Evolutionary conservation across 108 stramenopile genomes (phyloP).

Genomic region (Stephanodiscus minutulus): DNA sequence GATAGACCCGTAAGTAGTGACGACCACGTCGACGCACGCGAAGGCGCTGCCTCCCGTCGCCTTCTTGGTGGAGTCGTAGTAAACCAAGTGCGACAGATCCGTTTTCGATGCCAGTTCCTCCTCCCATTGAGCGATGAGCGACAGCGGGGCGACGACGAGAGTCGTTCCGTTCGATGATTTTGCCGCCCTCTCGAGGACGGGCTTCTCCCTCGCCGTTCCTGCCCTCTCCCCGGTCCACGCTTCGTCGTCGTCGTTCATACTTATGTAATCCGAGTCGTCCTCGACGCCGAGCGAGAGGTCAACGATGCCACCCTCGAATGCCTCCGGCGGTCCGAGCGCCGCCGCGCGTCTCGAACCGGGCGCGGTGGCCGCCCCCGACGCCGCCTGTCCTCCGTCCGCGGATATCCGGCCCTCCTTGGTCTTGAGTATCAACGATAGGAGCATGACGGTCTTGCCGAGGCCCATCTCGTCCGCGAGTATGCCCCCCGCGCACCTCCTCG

Average conservation of each 20-base stretch:
- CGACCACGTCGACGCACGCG: conserved; percentile 69
- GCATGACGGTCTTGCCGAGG: conserved; percentile 82
- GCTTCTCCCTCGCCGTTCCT: conserved; percentile 1
- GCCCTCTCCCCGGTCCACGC: conserved; percentile 3
- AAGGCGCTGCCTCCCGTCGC: conserved; percentile 26
- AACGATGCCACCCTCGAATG: conserved; percentile 16
- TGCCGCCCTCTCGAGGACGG: conserved; percentile 8
- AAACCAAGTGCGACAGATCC: conserved; percentile 55
- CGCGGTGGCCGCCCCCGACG: not conserved
- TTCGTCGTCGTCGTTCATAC: conserved; percentile 14
- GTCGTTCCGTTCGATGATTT: conserved; percentile 43
- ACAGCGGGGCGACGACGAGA: conserved; percentile 81
- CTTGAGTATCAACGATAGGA: conserved; percentile 66
- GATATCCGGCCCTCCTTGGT: conserved; percentile 31
- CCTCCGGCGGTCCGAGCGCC: not conserved
- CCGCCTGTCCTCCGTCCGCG: not conserved
- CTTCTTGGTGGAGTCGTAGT: conserved; percentile 57
- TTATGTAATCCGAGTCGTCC: conserved; percentile 11
- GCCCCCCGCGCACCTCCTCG: conserved; percentile 74
- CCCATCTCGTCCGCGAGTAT: conserved; percentile 80
- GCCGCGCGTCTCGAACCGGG: not conserved
- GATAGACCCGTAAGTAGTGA: conserved; percentile 74
- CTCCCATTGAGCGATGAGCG: conserved; percentile 83
- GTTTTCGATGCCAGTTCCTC: conserved; percentile 82
- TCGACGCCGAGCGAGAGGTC: conserved; percentile 31